Base-by-base conservation (phyloP, 2,329 filamentous ascomycete species). In the Colletotrichum eremochloae region DNA sequence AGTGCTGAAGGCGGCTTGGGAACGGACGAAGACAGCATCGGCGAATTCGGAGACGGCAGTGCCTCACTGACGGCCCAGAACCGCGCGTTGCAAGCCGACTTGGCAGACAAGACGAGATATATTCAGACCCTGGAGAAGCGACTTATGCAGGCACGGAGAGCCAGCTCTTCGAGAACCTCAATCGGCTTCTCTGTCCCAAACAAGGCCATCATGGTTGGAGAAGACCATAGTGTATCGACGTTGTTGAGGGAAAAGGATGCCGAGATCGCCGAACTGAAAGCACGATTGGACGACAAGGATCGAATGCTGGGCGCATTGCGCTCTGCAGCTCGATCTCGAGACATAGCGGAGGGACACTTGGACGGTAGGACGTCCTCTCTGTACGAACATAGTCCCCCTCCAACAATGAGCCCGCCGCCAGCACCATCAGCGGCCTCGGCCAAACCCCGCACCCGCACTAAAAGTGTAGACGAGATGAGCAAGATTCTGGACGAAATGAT, bases 401-500 rank as follows among this genome's bases (percentile, higher is more conserved):
- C 71, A 24, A 66, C 71, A 4, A 53, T 64, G 3, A 75, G 68
- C 48, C 73, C 74, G 50, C 74, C 71, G 7, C 60, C 74, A 7
- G 73, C 73, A 33, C 64, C 71, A 53, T 63, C 55, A 18, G 33
- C 42, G 57, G 46, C 65, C 12, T 40, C 61, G 9, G 52, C 63
- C 14, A 62, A 61, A 8, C 36, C 56, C 42, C 87, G 87, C 64
- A 88, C 86, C 75, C 87, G 88, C 62, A 86, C 86, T 15, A 90
- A 88, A 84, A 94, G 93, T 75, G 93, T 96, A 44, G 95, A 97
- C 76, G 95, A 97, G 82, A 95, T 98, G 91, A 97, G 94, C 76
- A 90, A 91, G 77, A 95, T 98, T 84, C 88, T 98, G 36, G 96
- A 98, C 78, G 94, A 97, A 82, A 98, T 98, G 96, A 96, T 98